phyloP scores from a whole-genome alignment of 768 basidiomycete species.

The Trametes cingulata region DNA sequence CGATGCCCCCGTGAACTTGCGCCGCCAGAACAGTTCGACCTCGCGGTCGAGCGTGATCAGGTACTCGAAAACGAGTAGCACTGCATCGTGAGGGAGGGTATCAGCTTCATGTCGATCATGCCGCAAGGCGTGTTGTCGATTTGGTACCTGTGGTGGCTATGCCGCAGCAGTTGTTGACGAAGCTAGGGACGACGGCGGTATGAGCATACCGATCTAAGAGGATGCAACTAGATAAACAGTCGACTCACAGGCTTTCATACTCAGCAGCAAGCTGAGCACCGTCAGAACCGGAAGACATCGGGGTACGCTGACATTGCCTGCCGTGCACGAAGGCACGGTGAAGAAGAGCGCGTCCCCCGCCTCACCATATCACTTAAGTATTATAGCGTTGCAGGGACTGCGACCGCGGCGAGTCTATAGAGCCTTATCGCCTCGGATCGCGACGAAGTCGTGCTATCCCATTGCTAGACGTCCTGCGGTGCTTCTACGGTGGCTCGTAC shows the following conservation, averaged over 20 bases:
- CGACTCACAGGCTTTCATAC: not conserved
- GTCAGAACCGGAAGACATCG: not conserved
- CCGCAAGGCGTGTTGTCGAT: not conserved
- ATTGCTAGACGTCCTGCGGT: no score
- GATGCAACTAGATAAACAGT: no score
- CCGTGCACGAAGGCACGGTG: not conserved
- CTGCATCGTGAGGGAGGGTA: not conserved
- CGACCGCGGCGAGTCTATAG: no score
- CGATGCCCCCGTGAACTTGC: conserved; percentile 12
- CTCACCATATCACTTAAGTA: no score
- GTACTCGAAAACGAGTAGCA: conserved; percentile 3
- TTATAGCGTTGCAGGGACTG: no score
- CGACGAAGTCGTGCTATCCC: no score
- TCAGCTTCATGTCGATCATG: not conserved
- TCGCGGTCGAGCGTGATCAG: conserved; percentile 15
- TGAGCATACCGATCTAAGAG: no score
- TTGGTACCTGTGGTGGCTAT: not conserved
- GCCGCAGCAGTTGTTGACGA: not conserved
- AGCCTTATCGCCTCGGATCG: no score
- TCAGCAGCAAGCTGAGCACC: not conserved
- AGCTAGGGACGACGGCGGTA: not conserved
- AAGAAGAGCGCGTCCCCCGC: no score
- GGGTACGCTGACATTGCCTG: not conserved
- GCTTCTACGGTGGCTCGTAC: no score
- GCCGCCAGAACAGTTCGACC: conserved; percentile 15